phyloP scores from a whole-genome alignment of 2,329 filamentous ascomycete genomes.

The Penicillium sp. region DNA sequence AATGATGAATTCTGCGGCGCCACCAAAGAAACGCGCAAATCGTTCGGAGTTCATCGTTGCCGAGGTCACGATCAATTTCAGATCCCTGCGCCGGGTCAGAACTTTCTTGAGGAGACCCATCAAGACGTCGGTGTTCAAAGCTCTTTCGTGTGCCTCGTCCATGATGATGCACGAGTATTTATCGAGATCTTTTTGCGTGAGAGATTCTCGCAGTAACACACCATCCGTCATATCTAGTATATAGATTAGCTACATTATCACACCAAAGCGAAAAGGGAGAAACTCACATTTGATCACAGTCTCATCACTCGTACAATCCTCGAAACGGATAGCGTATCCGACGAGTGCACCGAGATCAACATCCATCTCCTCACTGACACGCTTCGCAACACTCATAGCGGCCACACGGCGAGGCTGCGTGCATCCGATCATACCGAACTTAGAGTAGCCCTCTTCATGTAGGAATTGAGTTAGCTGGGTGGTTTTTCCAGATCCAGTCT shows the following conservation, averaged over 20 bases:
- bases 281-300: constrained; percentile 81
- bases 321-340: constrained; percentile 96
- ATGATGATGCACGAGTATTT: constrained; percentile 98
- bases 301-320: constrained; percentile 94
- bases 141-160: constrained; percentile 97
- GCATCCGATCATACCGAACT: constrained; percentile 86
- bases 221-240: constrained; percentile 86
- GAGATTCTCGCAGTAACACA: constrained; percentile 85
- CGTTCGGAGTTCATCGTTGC: constrained; percentile 98
- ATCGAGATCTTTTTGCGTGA: constrained; percentile 89
- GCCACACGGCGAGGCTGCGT: constrained; percentile 95
- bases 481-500: constrained; percentile 96
- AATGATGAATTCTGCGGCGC: constrained; percentile 94
- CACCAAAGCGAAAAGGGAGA: neutral
- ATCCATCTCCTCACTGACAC: constrained; percentile 98
- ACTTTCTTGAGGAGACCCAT: constrained; percentile 99
- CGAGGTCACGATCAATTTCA: constrained; percentile 96
- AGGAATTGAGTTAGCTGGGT: constrained; percentile 96
- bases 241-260: constrained; percentile 10
- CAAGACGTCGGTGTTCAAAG: constrained; percentile 92
- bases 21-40: constrained; percentile 94
- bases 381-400: constrained; percentile 98
- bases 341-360: constrained; percentile 83
- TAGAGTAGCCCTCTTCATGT: constrained; percentile 90
- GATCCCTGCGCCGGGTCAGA: constrained; percentile 77